Evolutionary conservation across 1,284 basidiomycete genomes (phyloP).

Genomic region (Moesziomyces sp.): DNA sequence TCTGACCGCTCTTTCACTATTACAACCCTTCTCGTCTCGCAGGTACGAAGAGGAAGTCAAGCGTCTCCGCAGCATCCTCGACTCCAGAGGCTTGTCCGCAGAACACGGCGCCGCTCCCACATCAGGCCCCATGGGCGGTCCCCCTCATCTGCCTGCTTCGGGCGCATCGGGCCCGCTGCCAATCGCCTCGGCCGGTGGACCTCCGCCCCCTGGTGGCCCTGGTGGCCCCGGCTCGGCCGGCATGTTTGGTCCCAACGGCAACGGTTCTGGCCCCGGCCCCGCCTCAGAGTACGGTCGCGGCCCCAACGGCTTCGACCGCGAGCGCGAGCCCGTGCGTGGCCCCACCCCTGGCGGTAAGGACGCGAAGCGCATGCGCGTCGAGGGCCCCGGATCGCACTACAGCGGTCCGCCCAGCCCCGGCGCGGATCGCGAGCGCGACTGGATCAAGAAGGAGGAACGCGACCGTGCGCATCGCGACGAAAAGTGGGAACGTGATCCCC

Average conservation of each 20-base stretch:
- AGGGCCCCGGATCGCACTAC: conserved; percentile 44
- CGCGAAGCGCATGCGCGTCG: conserved; percentile 49
- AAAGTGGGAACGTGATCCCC: conserved; percentile 61
- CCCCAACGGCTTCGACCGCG: conserved; percentile 60
- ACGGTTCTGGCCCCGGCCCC: conserved; percentile 33
- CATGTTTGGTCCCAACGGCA: conserved; percentile 51
- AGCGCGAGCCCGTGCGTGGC: conserved; percentile 61
- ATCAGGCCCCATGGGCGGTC: conserved; percentile 43
- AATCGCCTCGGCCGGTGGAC: conserved; percentile 69
- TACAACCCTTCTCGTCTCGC: conserved; percentile 1
- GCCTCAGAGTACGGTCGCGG: conserved; percentile 45
- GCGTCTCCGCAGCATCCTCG: conserved; percentile 76
- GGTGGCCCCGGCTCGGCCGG: conserved; percentile 63
- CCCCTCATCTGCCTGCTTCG: conserved; percentile 53
- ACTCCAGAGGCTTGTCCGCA: conserved; percentile 63
- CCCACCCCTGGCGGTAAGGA: conserved; percentile 65
- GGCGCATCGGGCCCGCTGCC: conserved; percentile 51
- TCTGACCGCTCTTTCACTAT: neutral
- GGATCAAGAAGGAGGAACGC: conserved; percentile 60
- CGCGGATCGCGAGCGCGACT: conserved; percentile 61
- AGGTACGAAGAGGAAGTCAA: conserved; percentile 79
- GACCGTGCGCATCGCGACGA: conserved; percentile 53
- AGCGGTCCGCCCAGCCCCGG: conserved; percentile 53
- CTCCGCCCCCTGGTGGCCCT: conserved; percentile 69
- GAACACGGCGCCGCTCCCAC: conserved; percentile 47